Percentiles rank a stretch among this genome's conserved stretches.
Evolutionary conservation across 179 eudicot species (phyloP).

Genomic region (Silene coronaria): DNA sequence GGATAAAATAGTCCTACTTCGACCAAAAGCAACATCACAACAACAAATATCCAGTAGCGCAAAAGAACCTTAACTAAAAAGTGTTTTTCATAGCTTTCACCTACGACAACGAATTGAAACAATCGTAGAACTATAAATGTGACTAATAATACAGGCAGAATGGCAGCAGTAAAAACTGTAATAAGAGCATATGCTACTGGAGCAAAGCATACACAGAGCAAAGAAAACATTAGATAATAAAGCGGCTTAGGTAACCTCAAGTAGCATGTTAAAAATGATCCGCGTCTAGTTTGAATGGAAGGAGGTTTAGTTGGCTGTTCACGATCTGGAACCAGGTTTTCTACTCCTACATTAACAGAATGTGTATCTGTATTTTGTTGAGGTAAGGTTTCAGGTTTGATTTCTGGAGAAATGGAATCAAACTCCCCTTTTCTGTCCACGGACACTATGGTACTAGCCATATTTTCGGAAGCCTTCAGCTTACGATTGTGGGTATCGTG

Average conservation of each 20-base stretch:
- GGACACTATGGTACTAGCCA: background rate
- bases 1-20: slow-evolving; percentile 11
- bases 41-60: background rate
- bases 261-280: background rate
- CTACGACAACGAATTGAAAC: background rate
- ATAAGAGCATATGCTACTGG: slow-evolving; percentile 1
- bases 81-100: background rate
- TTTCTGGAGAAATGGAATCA: background rate
- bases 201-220: background rate
- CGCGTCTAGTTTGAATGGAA: background rate
- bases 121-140: background rate
- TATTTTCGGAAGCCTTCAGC: background rate
- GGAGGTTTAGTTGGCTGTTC: background rate
- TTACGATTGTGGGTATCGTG: background rate
- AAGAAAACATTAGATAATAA: background rate
- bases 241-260: background rate
- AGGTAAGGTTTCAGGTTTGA: background rate
- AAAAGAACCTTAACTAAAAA: background rate
- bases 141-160: background rate
- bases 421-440: background rate
- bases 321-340: background rate
- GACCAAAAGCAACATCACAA: background rate
- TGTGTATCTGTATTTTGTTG: background rate
- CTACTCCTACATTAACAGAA: too few relatives aligned
- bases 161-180: background rate